These are phyloP conservation scores for Geotrichum carabidarum DNA, from an alignment of 1,139 yeast species.

Conservation along the genomic window DNA sequence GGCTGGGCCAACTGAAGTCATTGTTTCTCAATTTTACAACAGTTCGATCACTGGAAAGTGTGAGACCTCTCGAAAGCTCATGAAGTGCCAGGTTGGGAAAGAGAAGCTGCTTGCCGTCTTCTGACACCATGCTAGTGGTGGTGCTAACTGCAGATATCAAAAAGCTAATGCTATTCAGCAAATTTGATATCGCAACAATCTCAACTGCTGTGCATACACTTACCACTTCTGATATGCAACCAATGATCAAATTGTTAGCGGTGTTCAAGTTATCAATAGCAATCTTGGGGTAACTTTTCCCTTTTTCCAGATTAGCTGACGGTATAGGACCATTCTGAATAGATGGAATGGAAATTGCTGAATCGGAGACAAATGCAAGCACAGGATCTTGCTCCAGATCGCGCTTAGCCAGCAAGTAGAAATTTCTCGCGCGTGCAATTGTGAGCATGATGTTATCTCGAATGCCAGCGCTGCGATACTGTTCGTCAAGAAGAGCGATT, in stretches of 20 bases:
- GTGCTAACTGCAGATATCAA: conserved; percentile 32
- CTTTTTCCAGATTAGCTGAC: neutral
- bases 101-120: conserved; percentile 1
- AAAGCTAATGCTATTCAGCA: conserved; percentile 28
- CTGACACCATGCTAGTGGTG: neutral
- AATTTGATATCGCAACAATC: conserved; percentile 22
- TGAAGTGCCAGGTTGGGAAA: conserved; percentile 18
- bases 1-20: conserved; percentile 19
- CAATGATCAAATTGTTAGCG: conserved; percentile 19
- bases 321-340: conserved; percentile 13
- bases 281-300: conserved; percentile 4
- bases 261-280: conserved; percentile 14
- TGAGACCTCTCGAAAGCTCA: conserved; percentile 17
- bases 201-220: conserved; percentile 26
- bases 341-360: conserved; percentile 47
- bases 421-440: conserved; percentile 25
- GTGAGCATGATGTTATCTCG: conserved; percentile 26
- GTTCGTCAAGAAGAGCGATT: conserved; percentile 21
- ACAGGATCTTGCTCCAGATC: conserved; percentile 41
- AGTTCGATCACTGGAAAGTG: conserved; percentile 15
- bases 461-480: conserved; percentile 12
- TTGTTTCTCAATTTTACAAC: conserved; percentile 10
- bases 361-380: conserved; percentile 45
- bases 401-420: conserved; percentile 26
- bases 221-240: conserved; percentile 8